Conservation (phyloP, 441 rosid species). For the Adansonia gregorii region DNA sequence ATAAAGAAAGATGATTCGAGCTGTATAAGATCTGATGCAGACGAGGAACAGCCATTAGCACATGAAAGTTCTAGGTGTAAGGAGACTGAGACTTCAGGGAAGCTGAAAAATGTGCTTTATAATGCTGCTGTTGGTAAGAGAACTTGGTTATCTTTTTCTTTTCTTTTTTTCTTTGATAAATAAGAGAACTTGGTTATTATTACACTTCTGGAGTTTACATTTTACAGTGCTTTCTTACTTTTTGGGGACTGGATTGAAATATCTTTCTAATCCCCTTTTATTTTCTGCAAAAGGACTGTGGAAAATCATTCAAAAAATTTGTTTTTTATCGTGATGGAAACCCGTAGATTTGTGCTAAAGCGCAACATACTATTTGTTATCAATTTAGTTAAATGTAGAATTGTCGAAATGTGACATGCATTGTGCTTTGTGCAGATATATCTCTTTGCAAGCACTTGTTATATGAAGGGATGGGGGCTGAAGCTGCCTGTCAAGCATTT, state of each 20-base stretch:
- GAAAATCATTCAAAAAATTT: neutral
- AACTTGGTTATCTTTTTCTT: slow-evolving; percentile 11
- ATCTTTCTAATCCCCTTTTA: neutral
- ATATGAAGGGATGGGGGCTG: slow-evolving; percentile 56
- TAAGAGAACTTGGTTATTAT: slow-evolving; percentile 40
- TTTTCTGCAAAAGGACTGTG: neutral
- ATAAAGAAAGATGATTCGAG: slow-evolving; percentile 39
- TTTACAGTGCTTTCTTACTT: slow-evolving; percentile 15
- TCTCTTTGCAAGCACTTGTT: slow-evolving; percentile 68
- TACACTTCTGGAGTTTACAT: slow-evolving; percentile 2
- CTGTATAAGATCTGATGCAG: slow-evolving; percentile 38
- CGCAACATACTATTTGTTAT: slow-evolving; percentile 5
- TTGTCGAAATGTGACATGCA: slow-evolving; percentile 27
- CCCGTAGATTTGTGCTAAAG: neutral
- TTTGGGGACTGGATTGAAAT: slow-evolving; percentile 9
- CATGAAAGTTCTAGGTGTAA: slow-evolving; percentile 35
- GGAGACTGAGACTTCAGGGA: slow-evolving; percentile 36
- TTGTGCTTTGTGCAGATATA: slow-evolving; percentile 55
- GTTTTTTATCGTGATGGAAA: neutral
- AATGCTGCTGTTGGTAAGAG: slow-evolving; percentile 68
- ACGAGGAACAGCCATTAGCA: slow-evolving; percentile 35
- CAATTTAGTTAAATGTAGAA: neutral
- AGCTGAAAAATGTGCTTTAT: slow-evolving; percentile 38
- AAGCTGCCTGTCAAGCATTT: slow-evolving; percentile 68
- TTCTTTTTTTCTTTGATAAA: slow-evolving; percentile 7